These are phyloP conservation scores for Fusarium phyllophilum DNA, from an alignment of 2,329 filamentous ascomycete genomes.

Conservation along the genomic window DNA sequence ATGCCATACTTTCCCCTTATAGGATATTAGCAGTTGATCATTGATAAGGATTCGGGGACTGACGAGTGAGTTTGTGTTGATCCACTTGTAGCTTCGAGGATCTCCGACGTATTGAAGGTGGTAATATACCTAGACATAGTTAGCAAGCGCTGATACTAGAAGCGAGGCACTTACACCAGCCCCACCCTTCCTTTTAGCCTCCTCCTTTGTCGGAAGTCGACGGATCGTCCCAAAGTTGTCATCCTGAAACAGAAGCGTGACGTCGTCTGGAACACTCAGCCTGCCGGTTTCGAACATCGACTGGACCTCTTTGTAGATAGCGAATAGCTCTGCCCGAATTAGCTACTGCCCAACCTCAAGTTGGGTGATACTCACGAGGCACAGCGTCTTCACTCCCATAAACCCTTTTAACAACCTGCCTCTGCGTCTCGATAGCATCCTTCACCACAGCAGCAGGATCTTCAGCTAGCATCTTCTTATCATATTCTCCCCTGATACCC, in stretches of 20 bases:
- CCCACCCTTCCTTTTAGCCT: conserved; percentile 63
- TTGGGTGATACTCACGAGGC: conserved; percentile 44
- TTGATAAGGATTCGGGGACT: too few species aligned
- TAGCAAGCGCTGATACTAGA: rapidly evolving
- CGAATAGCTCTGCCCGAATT: conserved; percentile 62
- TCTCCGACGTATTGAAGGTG: conserved; percentile 72
- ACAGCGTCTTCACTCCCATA: conserved; percentile 57
- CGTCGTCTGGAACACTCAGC: conserved; percentile 67
- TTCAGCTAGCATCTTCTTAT: conserved; percentile 9
- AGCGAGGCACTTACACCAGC: conserved; percentile 57
- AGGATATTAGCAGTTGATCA: not conserved
- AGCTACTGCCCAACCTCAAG: rapidly evolving
- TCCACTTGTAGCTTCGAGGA: conserved; percentile 69
- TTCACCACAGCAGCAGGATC: conserved; percentile 25
- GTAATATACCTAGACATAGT: conserved; percentile 56
- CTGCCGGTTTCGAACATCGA: conserved; percentile 68
- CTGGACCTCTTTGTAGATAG: conserved; percentile 73
- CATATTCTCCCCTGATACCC: conserved; percentile 30
- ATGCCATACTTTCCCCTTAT: conserved; percentile 53
- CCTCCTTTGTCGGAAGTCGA: conserved; percentile 63
- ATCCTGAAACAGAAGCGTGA: conserved; percentile 70
- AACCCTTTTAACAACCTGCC: conserved; percentile 62
- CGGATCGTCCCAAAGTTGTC: conserved; percentile 71
- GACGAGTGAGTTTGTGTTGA: conserved; percentile 70
- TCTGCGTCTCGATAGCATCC: conserved; percentile 54